A percentile compares a stretch with the other conserved stretches of the same genome.
These are phyloP conservation scores for Murraya paniculata DNA, from an alignment of 345 rosid genomes.

Conservation along the genomic window DNA sequence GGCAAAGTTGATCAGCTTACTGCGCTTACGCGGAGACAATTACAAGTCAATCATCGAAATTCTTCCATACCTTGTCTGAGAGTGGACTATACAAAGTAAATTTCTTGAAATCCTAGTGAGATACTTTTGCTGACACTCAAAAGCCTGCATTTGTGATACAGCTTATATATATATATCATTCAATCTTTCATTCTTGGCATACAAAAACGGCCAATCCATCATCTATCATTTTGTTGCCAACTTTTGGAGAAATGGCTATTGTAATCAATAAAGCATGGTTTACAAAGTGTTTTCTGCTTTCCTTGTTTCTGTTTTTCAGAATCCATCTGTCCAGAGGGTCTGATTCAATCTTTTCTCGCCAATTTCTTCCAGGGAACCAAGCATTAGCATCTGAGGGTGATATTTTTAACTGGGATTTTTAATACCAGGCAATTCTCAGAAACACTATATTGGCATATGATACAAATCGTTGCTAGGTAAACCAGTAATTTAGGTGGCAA, in stretches of 20 bases:
- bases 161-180: not conserved
- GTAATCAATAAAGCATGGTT: not conserved
- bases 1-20: no score
- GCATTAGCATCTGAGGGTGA: not conserved
- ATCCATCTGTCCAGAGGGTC: not conserved
- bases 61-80: not conserved
- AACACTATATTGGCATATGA: slow-evolving; percentile 30
- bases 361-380: slow-evolving; percentile 19
- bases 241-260: not conserved
- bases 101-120: not conserved
- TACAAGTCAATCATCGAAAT: not conserved
- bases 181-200: not conserved
- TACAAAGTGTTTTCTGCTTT: not conserved
- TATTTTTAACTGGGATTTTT: slow-evolving; percentile 29
- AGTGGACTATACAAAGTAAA: not conserved
- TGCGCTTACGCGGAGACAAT: not conserved
- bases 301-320: not conserved
- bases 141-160: no score
- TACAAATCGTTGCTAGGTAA: slow-evolving; percentile 10
- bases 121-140: not conserved
- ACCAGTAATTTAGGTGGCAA: no score
- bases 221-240: not conserved
- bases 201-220: not conserved
- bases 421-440: slow-evolving; percentile 22
- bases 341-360: not conserved